Base-by-base conservation (phyloP, 2,329 filamentous ascomycete genomes). In the Colletotrichum ledebouriae region DNA sequence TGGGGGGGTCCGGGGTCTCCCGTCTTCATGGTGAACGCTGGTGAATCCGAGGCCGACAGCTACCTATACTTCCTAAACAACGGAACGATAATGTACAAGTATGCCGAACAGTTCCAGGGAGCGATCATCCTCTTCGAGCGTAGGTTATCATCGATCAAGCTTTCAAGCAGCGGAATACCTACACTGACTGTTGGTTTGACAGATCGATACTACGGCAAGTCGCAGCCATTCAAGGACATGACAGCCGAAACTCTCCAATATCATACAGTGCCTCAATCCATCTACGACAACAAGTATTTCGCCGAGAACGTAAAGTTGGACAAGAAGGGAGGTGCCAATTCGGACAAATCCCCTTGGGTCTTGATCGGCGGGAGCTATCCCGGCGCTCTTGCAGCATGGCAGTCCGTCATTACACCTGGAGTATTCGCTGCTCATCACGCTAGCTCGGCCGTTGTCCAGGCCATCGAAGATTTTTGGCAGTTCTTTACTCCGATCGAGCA, bases 351-450 rank as follows among this genome's bases (percentile, higher is more conserved):
- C 13, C 84, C 85, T 0, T 87, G 85, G 85, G 79, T 87, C n/a
- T 75, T 85, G 37, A 76, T 82, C 22, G 85, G 85, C 7, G 85
- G 83, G 7, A 85, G 83, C 3, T 87, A 87, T 69, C 81, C 81
- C 37, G 85, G 85, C 41, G 84, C 83, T 7, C 76, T 86, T 6
- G 75, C 84, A 3, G 83, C 83, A 7, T 85, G 84, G 83, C 80
- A 78, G 11, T 81, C 80, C 25, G 77, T 80, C 13, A 76, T 80
- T 12, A 78, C 81, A 11, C 83, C 84, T 0, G 84, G 83, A 29
- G 83, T 82, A 6, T 82, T 84, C 73, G 85, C 83, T 78, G 83
- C 84, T 1, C 85, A 85, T 58, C 82, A 82, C 72, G 79, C 84
- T 3, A 84, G 83, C 4, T 84, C 81, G 67, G 85, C 84, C 0